phyloP scores from a whole-genome alignment of 2,329 filamentous ascomycete species.

The Zasmidium angulare region DNA sequence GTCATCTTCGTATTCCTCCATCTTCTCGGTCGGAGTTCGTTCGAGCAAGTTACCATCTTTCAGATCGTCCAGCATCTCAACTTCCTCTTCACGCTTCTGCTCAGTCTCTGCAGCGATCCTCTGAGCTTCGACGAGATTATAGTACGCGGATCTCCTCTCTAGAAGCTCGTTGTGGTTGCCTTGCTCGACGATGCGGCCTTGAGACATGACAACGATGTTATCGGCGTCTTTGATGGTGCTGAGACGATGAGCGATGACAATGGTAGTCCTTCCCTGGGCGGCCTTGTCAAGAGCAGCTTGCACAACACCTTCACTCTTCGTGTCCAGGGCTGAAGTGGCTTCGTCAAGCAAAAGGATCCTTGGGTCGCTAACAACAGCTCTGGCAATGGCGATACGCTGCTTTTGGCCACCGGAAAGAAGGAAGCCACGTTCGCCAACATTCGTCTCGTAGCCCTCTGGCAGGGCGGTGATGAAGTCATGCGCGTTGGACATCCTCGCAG shows the following conservation, averaged over 20 bases:
- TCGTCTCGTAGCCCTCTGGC: conserved; percentile 86
- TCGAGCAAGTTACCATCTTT: conserved; percentile 31
- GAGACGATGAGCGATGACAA: conserved; percentile 91
- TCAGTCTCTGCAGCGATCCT: conserved; percentile 66
- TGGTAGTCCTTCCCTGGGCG: conserved; percentile 83
- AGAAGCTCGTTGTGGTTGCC: conserved; percentile 82
- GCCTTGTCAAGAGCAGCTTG: conserved; percentile 89
- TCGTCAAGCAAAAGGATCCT: conserved; percentile 93
- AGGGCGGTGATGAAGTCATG: conserved; percentile 84
- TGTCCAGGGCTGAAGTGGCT: conserved; percentile 90
- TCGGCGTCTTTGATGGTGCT: conserved; percentile 93
- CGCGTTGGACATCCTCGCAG: conserved; percentile 87
- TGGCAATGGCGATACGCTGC: conserved; percentile 91
- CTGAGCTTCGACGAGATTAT: conserved; percentile 83
- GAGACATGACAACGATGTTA: conserved; percentile 91
- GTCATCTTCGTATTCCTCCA: conserved; percentile 46
- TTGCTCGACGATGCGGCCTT: conserved; percentile 86
- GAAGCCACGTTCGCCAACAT: conserved; percentile 94
- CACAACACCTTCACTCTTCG: conserved; percentile 90
- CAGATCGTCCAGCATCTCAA: conserved; percentile 29
- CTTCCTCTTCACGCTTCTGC: conserved; percentile 51
- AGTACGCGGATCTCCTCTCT: conserved; percentile 70
- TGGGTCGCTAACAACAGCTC: conserved; percentile 85
- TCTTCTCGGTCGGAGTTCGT: conserved; percentile 23
- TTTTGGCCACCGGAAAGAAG: conserved; percentile 89